Percentiles rank a stretch among this genome's conserved stretches.
phyloP scores from a whole-genome alignment of 2,329 filamentous ascomycete genomes.

The Sclerotinia glacialis region DNA sequence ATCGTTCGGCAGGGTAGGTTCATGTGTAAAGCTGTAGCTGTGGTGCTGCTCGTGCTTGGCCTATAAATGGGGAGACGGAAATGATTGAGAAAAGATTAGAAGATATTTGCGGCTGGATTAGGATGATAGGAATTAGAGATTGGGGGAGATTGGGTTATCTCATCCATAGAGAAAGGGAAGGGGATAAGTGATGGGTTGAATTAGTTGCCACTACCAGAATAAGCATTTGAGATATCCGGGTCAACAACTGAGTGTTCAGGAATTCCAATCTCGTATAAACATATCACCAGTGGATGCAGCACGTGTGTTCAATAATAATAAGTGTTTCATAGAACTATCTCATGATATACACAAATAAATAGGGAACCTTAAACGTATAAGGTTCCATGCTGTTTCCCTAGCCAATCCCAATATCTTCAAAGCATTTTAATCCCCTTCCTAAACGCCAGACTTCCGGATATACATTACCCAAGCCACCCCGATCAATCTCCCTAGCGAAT shows the following conservation, averaged over 20 bases:
- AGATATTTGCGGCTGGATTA: neutral
- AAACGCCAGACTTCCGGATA: constrained; percentile 20
- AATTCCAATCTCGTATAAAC: neutral
- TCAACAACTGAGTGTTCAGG: no score
- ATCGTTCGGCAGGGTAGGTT: no score
- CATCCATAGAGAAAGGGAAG: neutral
- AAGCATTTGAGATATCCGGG: no score
- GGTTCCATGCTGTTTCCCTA: neutral
- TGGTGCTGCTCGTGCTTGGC: no score
- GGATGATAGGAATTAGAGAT: no score
- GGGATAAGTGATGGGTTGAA: neutral
- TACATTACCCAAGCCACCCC: constrained; percentile 4
- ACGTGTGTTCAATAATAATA: neutral
- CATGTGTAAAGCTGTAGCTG: no score
- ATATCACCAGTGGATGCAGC: neutral
- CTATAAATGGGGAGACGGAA: no score
- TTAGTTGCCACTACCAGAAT: no score
- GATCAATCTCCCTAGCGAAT: neutral
- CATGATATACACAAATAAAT: neutral
- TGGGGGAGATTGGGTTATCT: no score
- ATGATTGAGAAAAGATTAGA: no score
- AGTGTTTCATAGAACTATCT: neutral
- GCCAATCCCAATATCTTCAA: constrained; percentile 10
- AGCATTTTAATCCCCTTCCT: constrained; percentile 3
- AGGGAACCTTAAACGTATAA: neutral